Percentiles rank a stretch among this genome's conserved stretches.
These are phyloP conservation scores for Fusarium sp. DNA, from an alignment of 2,329 filamentous ascomycete genomes.

Conservation along the genomic window DNA sequence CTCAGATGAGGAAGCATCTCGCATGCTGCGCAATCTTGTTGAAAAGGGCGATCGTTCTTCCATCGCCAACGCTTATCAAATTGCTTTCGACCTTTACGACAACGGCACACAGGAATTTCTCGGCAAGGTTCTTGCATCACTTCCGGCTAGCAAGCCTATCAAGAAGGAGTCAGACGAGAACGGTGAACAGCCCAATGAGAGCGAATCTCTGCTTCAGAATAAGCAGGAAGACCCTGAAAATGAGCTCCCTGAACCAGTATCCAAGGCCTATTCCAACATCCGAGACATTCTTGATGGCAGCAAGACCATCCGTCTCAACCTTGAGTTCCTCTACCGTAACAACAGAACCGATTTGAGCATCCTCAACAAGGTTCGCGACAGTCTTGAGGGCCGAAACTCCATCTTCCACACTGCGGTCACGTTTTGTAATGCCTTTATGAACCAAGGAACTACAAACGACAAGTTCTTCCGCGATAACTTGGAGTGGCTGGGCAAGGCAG, in stretches of 20 bases:
- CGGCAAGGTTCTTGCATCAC: constrained; percentile 83
- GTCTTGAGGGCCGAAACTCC: constrained; percentile 92
- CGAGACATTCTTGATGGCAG: constrained; percentile 81
- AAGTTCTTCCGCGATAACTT: constrained; percentile 98
- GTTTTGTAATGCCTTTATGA: constrained; percentile 99
- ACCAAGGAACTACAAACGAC: constrained; percentile 96
- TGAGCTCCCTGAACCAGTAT: constrained; percentile 60
- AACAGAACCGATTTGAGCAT: constrained; percentile 93
- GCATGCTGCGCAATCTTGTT: constrained; percentile 84
- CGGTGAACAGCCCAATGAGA: constrained; percentile 55
- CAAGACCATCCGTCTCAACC: constrained; percentile 91
- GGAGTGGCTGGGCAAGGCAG: constrained; percentile 97
- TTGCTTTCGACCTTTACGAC: constrained; percentile 97
- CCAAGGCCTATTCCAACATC: constrained; percentile 70
- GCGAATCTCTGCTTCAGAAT: constrained; percentile 58
- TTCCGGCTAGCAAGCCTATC: constrained; percentile 66
- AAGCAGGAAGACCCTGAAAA: constrained; percentile 65
- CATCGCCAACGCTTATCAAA: constrained; percentile 91
- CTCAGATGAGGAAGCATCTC: constrained; percentile 88
- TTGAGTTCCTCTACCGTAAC: constrained; percentile 96
- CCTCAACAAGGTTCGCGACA: constrained; percentile 95
- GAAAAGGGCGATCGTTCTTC: constrained; percentile 80
- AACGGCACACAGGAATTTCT: constrained; percentile 98
- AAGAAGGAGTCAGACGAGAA: constrained; percentile 57
- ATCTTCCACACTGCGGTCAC: constrained; percentile 99